A percentile compares a stretch with the other conserved stretches of the same genome.
Conservation (phyloP, 495 filamentous ascomycete species). For the Xylaria grammica region DNA sequence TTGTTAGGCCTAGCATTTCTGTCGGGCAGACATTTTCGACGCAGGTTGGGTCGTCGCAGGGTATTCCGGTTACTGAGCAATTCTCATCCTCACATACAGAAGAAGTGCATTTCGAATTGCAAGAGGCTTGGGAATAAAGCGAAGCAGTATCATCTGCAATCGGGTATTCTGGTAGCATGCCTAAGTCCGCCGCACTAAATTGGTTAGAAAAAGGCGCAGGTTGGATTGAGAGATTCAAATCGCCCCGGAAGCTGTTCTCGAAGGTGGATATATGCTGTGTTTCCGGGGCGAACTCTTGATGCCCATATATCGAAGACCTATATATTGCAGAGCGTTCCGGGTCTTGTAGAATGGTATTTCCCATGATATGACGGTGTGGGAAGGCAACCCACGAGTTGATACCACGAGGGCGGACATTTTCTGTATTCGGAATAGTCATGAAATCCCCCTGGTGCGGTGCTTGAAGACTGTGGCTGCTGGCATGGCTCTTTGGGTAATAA, state of each 20-base stretch:
- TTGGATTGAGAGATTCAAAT: constrained; percentile 22
- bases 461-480: background rate
- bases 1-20: constrained; percentile 1
- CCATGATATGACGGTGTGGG: background rate
- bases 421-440: background rate
- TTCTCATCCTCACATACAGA: constrained; percentile 29
- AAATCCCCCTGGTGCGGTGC: constrained; percentile 2
- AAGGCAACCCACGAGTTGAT: background rate
- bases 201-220: constrained; percentile 24
- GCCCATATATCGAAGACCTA: background rate
- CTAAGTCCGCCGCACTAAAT: constrained; percentile 28
- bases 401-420: background rate
- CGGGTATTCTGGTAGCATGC: constrained; percentile 2
- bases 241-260: background rate
- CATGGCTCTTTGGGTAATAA: background rate
- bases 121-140: constrained; percentile 32
- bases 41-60: constrained; percentile 34
- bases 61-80: constrained; percentile 31
- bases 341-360: background rate
- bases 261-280: constrained; percentile 3
- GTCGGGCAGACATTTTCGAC: constrained; percentile 18
- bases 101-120: constrained; percentile 21
- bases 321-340: background rate
- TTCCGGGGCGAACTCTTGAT: background rate
- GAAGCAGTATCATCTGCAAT: constrained; percentile 32